phyloP scores from a whole-genome alignment of 441 rosid genomes.

The Melastoma candidum region DNA sequence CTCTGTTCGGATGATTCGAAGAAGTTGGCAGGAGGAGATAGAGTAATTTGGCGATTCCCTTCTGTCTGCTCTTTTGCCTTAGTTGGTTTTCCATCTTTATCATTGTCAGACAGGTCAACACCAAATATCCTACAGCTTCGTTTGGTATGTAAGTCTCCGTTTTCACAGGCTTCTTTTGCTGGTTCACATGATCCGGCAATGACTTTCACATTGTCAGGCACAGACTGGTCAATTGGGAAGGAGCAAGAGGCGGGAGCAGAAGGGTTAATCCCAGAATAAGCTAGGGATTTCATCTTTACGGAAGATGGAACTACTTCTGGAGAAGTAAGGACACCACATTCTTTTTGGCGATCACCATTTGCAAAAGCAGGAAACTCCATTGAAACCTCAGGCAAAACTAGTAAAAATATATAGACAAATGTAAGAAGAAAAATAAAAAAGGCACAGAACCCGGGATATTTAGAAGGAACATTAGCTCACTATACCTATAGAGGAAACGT shows the following conservation, averaged over 20 bases:
- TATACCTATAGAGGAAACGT: conserved; percentile 50
- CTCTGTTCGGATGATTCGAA: too few species aligned
- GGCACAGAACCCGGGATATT: conserved; percentile 6
- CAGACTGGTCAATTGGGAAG: conserved; percentile 39
- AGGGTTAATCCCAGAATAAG: conserved; percentile 42
- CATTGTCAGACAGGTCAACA: conserved; percentile 69
- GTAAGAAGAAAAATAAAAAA: conserved; percentile 10
- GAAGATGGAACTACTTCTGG: conserved; percentile 36
- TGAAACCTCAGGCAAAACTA: conserved; percentile 71
- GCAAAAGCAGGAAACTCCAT: conserved; percentile 42
- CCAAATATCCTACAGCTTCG: conserved; percentile 88
- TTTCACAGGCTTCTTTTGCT: conserved; percentile 52
- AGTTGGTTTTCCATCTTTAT: conserved; percentile 36
- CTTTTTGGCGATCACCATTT: conserved; percentile 36
- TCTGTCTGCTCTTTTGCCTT: too few species aligned
- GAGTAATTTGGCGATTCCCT: too few species aligned
- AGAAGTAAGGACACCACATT: conserved; percentile 39
- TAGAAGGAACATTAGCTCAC: conserved; percentile 12
- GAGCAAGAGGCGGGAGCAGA: conserved; percentile 40
- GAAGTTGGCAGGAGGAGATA: too few species aligned
- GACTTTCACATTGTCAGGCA: conserved; percentile 30
- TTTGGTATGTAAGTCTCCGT: conserved; percentile 34
- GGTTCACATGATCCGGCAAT: conserved; percentile 56
- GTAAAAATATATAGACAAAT: conserved; percentile 12
- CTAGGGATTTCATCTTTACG: conserved; percentile 34